Conservation (phyloP, 768 basidiomycete genomes). For the Ramaria sp. region DNA sequence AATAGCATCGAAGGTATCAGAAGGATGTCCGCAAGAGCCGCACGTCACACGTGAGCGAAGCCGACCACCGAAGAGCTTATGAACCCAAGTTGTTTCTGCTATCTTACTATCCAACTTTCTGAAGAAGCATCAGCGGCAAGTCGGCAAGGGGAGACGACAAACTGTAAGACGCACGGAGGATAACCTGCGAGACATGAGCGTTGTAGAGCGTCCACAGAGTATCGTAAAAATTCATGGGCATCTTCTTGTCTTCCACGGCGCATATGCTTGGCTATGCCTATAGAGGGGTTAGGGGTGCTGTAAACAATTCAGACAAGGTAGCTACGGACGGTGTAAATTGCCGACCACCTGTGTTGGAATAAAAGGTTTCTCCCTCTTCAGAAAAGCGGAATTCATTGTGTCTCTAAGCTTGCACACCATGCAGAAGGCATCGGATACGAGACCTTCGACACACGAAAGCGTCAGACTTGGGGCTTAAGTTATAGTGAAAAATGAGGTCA, state of each 20-base stretch:
- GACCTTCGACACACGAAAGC: conserved; percentile 22
- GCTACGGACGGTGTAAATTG: conserved; percentile 54
- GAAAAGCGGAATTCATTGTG: conserved; percentile 46
- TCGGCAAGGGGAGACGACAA: not conserved
- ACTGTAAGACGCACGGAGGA: conserved; percentile 43
- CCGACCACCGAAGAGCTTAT: conserved; percentile 87
- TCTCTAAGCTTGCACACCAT: conserved; percentile 63
- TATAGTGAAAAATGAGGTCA: not conserved
- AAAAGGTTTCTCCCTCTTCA: conserved; percentile 32
- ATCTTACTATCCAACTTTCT: conserved; percentile 64
- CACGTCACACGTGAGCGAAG: conserved; percentile 89
- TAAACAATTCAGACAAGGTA: not conserved
- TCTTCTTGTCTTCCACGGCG: conserved; percentile 91
- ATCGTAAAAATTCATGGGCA: conserved; percentile 94
- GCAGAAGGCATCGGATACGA: conserved; percentile 47
- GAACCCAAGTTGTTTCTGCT: conserved; percentile 87
- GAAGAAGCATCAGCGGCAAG: not conserved
- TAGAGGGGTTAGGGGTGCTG: conserved; percentile 10
- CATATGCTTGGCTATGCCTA: conserved; percentile 89
- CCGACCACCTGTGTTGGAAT: conserved; percentile 54
- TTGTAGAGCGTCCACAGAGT: conserved; percentile 86
- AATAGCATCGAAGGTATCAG: conserved; percentile 94
- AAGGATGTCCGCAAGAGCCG: conserved; percentile 67
- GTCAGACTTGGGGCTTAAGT: not conserved
- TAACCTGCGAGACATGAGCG: conserved; percentile 66